phyloP scores from a whole-genome alignment of 2,329 filamentous ascomycete genomes.

The Fusarium caatingaense region DNA sequence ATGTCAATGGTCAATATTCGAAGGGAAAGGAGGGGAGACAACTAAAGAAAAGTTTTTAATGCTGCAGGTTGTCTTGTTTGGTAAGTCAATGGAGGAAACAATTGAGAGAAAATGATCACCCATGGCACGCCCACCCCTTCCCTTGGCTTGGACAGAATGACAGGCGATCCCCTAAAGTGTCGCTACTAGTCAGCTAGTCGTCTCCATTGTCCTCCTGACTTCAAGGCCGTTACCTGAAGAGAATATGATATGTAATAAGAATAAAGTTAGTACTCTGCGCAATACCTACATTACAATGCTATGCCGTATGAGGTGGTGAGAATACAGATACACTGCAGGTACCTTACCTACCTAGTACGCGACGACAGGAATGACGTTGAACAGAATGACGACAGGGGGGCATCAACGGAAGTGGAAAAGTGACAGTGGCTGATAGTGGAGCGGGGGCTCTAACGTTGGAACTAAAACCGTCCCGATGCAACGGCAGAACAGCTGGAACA shows the following conservation, averaged over 20 bases:
- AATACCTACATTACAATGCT: background rate
- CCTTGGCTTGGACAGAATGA: background rate
- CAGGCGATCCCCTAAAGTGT: background rate
- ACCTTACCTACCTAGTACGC: background rate
- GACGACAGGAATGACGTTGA: slow-evolving; percentile 28
- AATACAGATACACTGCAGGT: background rate
- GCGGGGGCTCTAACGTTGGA: slow-evolving; percentile 17
- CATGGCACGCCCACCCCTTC: background rate
- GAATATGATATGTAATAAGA: slow-evolving; percentile 2
- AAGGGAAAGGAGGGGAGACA: slow-evolving; percentile 9
- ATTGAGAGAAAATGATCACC: slow-evolving; percentile 2
- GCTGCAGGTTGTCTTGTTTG: background rate
- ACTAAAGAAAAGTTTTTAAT: background rate
- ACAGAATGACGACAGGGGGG: slow-evolving; percentile 22
- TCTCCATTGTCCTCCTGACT: slow-evolving; percentile 21
- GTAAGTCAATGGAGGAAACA: slow-evolving; percentile 16
- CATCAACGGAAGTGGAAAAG: slow-evolving; percentile 11
- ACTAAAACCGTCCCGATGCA: slow-evolving; percentile 20
- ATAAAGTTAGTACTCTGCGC: background rate
- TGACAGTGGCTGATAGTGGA: slow-evolving; percentile 6
- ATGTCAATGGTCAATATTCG: slow-evolving; percentile 3
- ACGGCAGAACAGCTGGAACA: slow-evolving; percentile 8
- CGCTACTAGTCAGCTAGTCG: background rate
- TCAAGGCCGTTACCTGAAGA: background rate
- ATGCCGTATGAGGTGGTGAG: background rate